phyloP scores from a whole-genome alignment of 116 monocot species.

The Papilionanthe hybrid region DNA sequence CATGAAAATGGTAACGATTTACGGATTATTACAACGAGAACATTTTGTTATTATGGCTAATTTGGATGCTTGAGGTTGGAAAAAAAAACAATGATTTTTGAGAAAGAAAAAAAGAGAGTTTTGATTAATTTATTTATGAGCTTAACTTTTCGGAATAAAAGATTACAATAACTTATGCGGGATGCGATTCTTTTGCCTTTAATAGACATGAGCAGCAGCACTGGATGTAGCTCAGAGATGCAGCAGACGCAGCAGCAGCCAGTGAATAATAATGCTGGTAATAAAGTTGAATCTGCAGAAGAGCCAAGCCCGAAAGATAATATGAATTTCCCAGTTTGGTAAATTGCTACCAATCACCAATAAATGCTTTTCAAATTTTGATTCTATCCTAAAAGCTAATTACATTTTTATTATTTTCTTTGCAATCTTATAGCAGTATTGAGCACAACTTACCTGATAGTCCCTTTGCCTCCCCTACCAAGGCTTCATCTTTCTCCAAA shows the following conservation, averaged over 20 bases:
- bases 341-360: constrained; percentile 4
- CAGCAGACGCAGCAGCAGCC: neutral
- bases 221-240: constrained; percentile 6
- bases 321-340: constrained; percentile 16
- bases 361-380: neutral
- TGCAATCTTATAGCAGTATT: constrained; percentile 1
- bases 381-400: neutral
- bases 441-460: constrained; percentile 28
- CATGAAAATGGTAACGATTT: neutral
- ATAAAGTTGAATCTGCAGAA: constrained; percentile 2
- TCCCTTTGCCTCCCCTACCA: constrained; percentile 26
- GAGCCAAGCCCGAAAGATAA: constrained; percentile 14
- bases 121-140: too few species aligned
- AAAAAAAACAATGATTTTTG: too few species aligned
- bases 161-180: neutral
- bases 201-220: neutral
- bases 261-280: neutral
- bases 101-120: too few species aligned
- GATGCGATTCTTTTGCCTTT: neutral
- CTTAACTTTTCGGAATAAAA: too few species aligned
- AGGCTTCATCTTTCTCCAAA: neutral
- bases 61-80: too few species aligned
- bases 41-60: too few species aligned
- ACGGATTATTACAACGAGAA: too few species aligned
- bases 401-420: neutral